These are phyloP conservation scores for Lentinula edodes DNA, from an alignment of 768 basidiomycete species.

Conservation along the genomic window DNA sequence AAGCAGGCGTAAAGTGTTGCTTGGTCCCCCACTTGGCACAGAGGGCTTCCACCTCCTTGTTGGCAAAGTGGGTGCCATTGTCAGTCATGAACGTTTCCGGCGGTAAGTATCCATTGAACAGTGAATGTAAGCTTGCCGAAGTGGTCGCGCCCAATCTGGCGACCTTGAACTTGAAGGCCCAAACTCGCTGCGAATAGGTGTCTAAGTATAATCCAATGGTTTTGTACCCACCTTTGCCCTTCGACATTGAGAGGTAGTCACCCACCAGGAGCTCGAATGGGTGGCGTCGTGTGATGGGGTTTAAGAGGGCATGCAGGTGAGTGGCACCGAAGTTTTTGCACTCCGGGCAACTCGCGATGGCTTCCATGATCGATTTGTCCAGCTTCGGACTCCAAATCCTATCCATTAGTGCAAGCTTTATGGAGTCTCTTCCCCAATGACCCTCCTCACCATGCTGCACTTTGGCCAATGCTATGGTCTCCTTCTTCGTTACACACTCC, in stretches of 20 bases:
- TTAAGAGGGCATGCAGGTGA: constrained; percentile 19
- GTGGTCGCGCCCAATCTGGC: not conserved
- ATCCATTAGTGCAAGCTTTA: too few relatives aligned
- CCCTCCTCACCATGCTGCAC: not conserved
- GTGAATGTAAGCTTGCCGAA: not conserved
- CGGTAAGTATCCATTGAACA: constrained; percentile 17
- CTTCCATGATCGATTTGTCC: constrained; percentile 15
- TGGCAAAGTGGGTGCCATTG: not conserved
- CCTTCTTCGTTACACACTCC: constrained; percentile 5
- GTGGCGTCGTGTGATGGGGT: constrained; percentile 20
- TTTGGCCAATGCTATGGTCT: constrained; percentile 12
- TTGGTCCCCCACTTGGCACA: not conserved
- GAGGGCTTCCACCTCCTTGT: not conserved
- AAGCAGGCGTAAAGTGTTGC: not conserved
- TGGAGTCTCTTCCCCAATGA: too few relatives aligned
- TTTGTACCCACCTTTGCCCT: not conserved
- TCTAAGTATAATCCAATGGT: constrained; percentile 24
- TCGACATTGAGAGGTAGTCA: constrained; percentile 11
- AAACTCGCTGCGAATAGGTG: constrained; percentile 22
- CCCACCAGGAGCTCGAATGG: constrained; percentile 13
- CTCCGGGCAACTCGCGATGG: constrained; percentile 16
- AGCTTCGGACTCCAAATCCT: constrained; percentile 13
- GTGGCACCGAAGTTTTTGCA: constrained; percentile 8
- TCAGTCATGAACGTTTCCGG: constrained; percentile 2
- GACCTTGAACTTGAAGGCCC: constrained; percentile 22